Conservation (phyloP, 192 early-diverging fungal species). For the Mortierella antarctica region DNA sequence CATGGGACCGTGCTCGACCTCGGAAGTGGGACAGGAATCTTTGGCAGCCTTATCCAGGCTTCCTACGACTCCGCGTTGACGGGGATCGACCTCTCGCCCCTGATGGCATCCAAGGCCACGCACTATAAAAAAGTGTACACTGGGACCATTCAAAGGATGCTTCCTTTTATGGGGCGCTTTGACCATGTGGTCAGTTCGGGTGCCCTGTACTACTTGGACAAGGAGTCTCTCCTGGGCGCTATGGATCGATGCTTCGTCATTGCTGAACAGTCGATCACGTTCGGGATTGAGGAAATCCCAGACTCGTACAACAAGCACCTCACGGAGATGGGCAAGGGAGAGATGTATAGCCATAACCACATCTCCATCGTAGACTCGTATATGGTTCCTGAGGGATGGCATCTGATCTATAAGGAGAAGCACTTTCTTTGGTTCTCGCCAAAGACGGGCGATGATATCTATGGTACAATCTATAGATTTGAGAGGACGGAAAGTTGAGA, state of each 20-base stretch:
- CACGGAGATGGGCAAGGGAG: constrained; percentile 11
- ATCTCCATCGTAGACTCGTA: constrained; percentile 11
- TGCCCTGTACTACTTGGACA: constrained; percentile 17
- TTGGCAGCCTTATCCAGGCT: constrained; percentile 6
- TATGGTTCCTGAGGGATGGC: constrained; percentile 22
- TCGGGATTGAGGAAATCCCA: constrained; percentile 11
- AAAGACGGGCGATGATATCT: constrained; percentile 20
- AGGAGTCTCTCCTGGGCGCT: background rate
- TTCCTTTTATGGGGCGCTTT: constrained; percentile 18
- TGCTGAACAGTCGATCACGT: constrained; percentile 17
- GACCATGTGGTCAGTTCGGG: constrained; percentile 24
- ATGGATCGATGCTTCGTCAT: constrained; percentile 13
- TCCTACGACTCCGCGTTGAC: constrained; percentile 7
- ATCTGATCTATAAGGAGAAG: constrained; percentile 14
- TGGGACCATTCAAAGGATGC: constrained; percentile 15
- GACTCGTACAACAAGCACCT: constrained; percentile 22
- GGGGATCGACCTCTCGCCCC: constrained; percentile 23
- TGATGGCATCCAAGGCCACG: constrained; percentile 15
- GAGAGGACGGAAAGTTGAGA: background rate
- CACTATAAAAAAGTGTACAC: constrained; percentile 24
- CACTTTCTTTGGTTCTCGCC: constrained; percentile 17
- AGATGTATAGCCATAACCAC: constrained; percentile 8
- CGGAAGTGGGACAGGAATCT: constrained; percentile 10
- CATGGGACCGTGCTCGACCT: constrained; percentile 22
- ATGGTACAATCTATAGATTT: constrained; percentile 18